Evolutionary conservation across 1,284 basidiomycete genomes (phyloP).

Genomic region (Clitocybe nebularis): DNA sequence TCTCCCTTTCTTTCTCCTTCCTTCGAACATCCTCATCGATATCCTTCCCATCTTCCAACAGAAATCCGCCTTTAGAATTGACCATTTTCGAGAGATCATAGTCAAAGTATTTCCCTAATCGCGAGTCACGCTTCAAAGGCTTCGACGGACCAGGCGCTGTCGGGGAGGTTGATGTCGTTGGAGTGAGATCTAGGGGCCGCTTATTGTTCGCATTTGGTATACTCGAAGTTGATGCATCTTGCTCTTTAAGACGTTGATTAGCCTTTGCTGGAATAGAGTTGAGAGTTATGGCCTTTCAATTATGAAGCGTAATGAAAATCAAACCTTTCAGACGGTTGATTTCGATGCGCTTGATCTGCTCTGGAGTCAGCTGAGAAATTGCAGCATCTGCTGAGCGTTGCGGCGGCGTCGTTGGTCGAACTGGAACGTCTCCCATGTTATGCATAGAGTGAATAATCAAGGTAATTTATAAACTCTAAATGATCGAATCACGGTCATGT

Average conservation of each 20-base stretch:
- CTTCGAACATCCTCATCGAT: constrained; percentile 60
- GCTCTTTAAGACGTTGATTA: constrained; percentile 53
- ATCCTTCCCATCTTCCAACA: constrained; percentile 81
- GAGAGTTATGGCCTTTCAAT: background rate
- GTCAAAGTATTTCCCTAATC: constrained; percentile 86
- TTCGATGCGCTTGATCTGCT: constrained; percentile 37
- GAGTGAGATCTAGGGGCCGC: constrained; percentile 44
- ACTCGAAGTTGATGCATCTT: constrained; percentile 45
- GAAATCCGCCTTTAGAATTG: constrained; percentile 91
- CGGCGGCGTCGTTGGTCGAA: constrained; percentile 28
- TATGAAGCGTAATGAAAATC: background rate
- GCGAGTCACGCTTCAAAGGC: constrained; percentile 65
- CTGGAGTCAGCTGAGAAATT: constrained; percentile 27
- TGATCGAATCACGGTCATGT: too few relatives aligned
- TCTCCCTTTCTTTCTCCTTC: constrained; percentile 76
- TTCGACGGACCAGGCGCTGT: constrained; percentile 45
- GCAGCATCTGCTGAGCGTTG: constrained; percentile 12
- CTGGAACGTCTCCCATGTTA: too few relatives aligned
- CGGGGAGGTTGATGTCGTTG: constrained; percentile 56
- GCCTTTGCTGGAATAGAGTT: constrained; percentile 44
- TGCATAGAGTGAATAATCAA: too few relatives aligned
- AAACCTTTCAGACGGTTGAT: constrained; percentile 46
- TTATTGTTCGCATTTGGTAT: constrained; percentile 54
- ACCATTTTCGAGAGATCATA: constrained; percentile 97
- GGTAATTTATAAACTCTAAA: too few relatives aligned